phyloP scores from a whole-genome alignment of 768 basidiomycete genomes.

The Mycena amicta region DNA sequence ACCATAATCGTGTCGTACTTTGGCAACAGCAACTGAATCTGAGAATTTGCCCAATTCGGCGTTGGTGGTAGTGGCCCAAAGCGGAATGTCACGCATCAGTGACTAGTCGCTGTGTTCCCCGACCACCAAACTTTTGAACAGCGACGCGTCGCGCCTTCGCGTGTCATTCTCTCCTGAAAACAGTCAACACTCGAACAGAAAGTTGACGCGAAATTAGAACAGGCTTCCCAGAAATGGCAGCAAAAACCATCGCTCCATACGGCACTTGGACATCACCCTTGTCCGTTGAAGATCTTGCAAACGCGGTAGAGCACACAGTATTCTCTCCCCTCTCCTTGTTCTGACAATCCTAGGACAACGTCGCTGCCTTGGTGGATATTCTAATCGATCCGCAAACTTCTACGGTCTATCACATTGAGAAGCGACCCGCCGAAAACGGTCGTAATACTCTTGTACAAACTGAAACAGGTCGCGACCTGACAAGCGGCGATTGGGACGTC shows the following conservation, averaged over 20 bases:
- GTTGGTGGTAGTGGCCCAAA: no score
- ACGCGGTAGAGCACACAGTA: constrained; percentile 30
- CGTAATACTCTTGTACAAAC: constrained; percentile 62
- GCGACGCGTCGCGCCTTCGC: no score
- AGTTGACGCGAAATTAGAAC: no score
- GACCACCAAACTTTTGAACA: no score
- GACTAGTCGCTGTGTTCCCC: no score
- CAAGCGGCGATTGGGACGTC: constrained; percentile 59
- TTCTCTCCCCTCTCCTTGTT: neutral
- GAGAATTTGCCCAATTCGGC: no score
- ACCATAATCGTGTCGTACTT: no score
- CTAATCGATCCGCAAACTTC: constrained; percentile 54
- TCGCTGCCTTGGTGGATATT: constrained; percentile 42
- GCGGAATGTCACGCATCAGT: no score
- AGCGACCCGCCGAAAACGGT: constrained; percentile 52
- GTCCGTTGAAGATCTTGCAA: constrained; percentile 52
- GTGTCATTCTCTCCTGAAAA: no score
- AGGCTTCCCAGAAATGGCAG: neutral
- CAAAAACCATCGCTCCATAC: constrained; percentile 44
- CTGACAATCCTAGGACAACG: constrained; percentile 27
- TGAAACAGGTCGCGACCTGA: constrained; percentile 48
- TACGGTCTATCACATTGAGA: constrained; percentile 58
- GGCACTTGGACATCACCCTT: constrained; percentile 67
- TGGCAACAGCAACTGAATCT: no score
- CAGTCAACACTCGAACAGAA: no score